Conservation (phyloP, 202 grass and related monocot species). For the Saccharum hybrid region DNA sequence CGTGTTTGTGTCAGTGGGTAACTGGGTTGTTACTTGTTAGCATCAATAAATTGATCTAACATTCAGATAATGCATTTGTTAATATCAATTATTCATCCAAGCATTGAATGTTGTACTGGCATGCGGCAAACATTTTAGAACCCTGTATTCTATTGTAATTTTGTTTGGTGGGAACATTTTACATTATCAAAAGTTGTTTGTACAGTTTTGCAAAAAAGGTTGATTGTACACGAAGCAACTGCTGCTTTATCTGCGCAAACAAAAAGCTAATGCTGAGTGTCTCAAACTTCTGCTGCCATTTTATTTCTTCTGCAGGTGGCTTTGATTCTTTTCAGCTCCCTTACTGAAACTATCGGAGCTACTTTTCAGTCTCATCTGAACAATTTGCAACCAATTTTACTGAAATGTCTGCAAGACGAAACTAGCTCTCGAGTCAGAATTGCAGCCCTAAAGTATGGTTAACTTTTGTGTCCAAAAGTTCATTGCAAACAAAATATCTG, state of each 20-base stretch:
- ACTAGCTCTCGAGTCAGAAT: conserved; percentile 85
- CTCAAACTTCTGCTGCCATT: conserved; percentile 25
- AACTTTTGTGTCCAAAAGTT: conserved; percentile 6
- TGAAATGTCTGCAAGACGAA: conserved; percentile 92
- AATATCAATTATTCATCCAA: conserved; percentile 12
- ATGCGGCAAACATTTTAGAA: neutral
- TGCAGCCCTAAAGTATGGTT: conserved; percentile 87
- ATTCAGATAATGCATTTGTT: conserved; percentile 11
- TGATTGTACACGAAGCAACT: conserved; percentile 15
- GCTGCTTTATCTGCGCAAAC: conserved; percentile 16
- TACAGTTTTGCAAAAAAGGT: neutral
- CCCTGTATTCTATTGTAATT: neutral
- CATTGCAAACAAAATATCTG: conserved; percentile 28
- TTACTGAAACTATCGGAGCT: conserved; percentile 94
- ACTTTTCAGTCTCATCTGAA: conserved; percentile 89
- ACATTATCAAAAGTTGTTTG: conserved; percentile 1
- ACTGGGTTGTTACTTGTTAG: neutral
- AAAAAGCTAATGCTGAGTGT: conserved; percentile 4
- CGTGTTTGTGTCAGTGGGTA: conserved; percentile 28
- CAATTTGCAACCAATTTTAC: conserved; percentile 82
- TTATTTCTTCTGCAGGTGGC: conserved; percentile 71
- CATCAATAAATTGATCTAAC: conserved; percentile 15
- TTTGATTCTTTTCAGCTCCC: conserved; percentile 97
- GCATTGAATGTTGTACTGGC: neutral
- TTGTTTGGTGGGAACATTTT: conserved; percentile 25